Conservation (phyloP, 2,329 filamentous ascomycete genomes). For the Dactylellina haptotyla region DNA sequence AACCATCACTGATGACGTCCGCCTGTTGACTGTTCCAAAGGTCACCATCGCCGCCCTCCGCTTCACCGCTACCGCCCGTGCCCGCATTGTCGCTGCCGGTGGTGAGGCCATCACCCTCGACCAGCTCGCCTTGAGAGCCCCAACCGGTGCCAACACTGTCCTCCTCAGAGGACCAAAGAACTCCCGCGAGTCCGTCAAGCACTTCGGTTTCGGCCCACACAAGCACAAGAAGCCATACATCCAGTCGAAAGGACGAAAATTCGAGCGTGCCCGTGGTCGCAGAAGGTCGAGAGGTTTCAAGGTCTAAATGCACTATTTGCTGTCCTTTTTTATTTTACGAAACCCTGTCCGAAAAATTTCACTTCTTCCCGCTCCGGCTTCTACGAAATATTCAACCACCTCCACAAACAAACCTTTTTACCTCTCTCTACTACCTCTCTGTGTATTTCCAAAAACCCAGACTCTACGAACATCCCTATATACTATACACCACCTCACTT, state of each 20-base stretch:
- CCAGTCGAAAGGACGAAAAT: slow-evolving; percentile 99
- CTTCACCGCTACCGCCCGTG: slow-evolving; percentile 95
- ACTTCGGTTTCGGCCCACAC: slow-evolving; percentile 98
- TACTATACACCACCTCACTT: slow-evolving; percentile 36
- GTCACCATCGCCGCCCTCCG: slow-evolving; percentile 91
- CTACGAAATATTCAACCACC: slow-evolving; percentile 28
- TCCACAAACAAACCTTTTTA: slow-evolving; percentile 1
- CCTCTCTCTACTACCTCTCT: slow-evolving; percentile 18
- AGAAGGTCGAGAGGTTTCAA: slow-evolving; percentile 99
- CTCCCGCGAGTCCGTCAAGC: slow-evolving; percentile 95
- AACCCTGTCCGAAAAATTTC: not conserved
- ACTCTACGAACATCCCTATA: slow-evolving; percentile 42
- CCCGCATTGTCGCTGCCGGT: slow-evolving; percentile 90
- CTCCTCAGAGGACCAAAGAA: slow-evolving; percentile 99
- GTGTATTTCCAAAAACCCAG: slow-evolving; percentile 51
- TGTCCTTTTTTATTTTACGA: slow-evolving; percentile 14
- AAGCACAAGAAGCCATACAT: slow-evolving; percentile 88
- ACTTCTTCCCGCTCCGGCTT: not conserved
- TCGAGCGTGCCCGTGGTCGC: slow-evolving; percentile 98
- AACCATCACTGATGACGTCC: slow-evolving; percentile 98
- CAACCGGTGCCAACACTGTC: slow-evolving; percentile 95
- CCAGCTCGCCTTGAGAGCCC: slow-evolving; percentile 93
- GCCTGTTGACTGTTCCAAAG: slow-evolving; percentile 89
- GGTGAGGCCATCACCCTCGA: slow-evolving; percentile 96
- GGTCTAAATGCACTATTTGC: slow-evolving; percentile 60